phyloP scores from a whole-genome alignment of 2,329 filamentous ascomycete genomes.

The Aquanectria penicillioides region DNA sequence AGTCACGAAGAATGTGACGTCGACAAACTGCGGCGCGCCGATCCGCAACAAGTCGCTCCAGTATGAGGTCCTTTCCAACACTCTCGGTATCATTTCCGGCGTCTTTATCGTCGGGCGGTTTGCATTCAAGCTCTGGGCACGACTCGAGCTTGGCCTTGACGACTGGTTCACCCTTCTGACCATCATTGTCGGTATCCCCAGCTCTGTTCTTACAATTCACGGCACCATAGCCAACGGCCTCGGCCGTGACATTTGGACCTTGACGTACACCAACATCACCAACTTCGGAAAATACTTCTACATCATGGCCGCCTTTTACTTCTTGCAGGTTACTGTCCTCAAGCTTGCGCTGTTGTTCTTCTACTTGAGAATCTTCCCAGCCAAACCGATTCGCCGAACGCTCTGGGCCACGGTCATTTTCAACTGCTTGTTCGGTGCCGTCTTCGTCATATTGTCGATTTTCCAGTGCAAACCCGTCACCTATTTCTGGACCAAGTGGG shows the following conservation, averaged over 20 bases:
- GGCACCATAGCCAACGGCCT: slow-evolving; percentile 53
- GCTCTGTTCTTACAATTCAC: slow-evolving; percentile 44
- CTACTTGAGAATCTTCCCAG: slow-evolving; percentile 64
- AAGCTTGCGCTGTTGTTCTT: slow-evolving; percentile 65
- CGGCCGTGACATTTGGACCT: slow-evolving; percentile 63
- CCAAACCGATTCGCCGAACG: slow-evolving; percentile 47
- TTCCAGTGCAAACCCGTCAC: slow-evolving; percentile 64
- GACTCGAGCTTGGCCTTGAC: slow-evolving; percentile 50
- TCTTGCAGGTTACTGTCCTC: slow-evolving; percentile 56
- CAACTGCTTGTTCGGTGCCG: slow-evolving; percentile 50
- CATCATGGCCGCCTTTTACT: slow-evolving; percentile 56
- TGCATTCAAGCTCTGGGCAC: slow-evolving; percentile 46
- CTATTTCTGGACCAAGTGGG: slow-evolving; percentile 65
- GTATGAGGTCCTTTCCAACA: slow-evolving; percentile 47
- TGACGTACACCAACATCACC: slow-evolving; percentile 53
- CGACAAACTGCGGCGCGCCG: slow-evolving; percentile 41
- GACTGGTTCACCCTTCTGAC: slow-evolving; percentile 49
- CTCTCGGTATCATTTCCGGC: slow-evolving; percentile 48
- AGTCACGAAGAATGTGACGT: slow-evolving; percentile 39
- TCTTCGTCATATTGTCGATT: slow-evolving; percentile 54
- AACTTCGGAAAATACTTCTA: slow-evolving; percentile 56
- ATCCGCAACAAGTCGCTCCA: slow-evolving; percentile 43
- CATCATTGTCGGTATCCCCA: slow-evolving; percentile 43
- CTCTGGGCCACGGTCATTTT: slow-evolving; percentile 55
- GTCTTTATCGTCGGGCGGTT: slow-evolving; percentile 57